A percentile compares a stretch with the other conserved stretches of the same genome.
Conservation (phyloP, 2,329 filamentous ascomycete genomes). For the Calonectria henricotiae region DNA sequence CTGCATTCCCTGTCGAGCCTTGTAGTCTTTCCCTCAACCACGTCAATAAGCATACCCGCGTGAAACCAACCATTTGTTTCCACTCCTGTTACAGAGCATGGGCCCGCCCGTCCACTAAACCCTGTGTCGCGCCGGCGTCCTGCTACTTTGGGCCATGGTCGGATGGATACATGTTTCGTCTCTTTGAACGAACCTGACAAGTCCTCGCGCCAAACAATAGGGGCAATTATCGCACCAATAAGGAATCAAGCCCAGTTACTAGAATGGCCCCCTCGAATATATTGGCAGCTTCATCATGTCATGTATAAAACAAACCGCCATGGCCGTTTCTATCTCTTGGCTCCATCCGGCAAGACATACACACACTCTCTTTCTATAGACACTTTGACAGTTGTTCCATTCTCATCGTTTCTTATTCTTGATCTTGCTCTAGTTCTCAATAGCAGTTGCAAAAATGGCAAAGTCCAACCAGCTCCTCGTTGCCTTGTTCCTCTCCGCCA, state of each 20-base stretch:
- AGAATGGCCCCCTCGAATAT: constrained; percentile 4
- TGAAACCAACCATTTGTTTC: neutral
- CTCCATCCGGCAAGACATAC: constrained; percentile 1
- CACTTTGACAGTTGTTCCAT: neutral
- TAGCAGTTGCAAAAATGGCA: constrained; percentile 37
- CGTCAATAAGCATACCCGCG: constrained; percentile 20
- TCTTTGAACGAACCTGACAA: constrained; percentile 23
- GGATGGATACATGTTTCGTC: constrained; percentile 32
- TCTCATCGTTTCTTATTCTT: neutral
- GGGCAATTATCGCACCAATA: constrained; percentile 34
- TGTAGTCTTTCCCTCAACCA: neutral
- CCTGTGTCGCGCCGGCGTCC: constrained; percentile 5
- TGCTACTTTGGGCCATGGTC: neutral
- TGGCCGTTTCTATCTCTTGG: constrained; percentile 10
- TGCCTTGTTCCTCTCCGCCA: constrained; percentile 40
- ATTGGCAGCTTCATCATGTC: constrained; percentile 19
- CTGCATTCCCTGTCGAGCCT: neutral
- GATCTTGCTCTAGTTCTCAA: neutral
- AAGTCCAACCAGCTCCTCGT: constrained; percentile 36
- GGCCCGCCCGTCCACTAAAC: neutral
- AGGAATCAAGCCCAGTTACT: neutral
- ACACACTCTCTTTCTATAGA: neutral
- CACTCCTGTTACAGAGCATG: constrained; percentile 8
- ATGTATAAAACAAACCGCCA: constrained; percentile 17
- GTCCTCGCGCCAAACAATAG: neutral